Evolutionary conservation across 2,329 filamentous ascomycete genomes (phyloP).

Genomic region (Alternaria novae-zelandiae): DNA sequence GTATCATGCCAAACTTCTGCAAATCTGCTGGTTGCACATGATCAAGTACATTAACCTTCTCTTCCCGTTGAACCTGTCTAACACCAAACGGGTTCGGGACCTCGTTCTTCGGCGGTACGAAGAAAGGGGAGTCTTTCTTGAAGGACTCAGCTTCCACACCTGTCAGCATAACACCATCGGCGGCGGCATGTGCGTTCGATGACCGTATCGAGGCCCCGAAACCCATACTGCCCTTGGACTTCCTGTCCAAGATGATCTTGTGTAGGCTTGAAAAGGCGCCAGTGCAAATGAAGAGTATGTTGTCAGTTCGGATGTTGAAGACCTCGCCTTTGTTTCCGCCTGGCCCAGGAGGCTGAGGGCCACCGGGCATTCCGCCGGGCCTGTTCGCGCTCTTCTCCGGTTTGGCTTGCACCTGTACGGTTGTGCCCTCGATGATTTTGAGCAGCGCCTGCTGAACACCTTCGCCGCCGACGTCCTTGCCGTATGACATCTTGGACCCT

Average conservation of each 20-base stretch:
- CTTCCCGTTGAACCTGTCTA: conserved; percentile 25
- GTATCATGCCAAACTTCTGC: conserved; percentile 88
- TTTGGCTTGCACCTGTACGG: conserved; percentile 89
- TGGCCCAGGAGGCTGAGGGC: conserved; percentile 22
- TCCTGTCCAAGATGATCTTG: conserved; percentile 84
- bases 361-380: conserved; percentile 30
- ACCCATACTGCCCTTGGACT: conserved; percentile 85
- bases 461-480: conserved; percentile 93
- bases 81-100: conserved; percentile 30
- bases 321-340: conserved; percentile 60
- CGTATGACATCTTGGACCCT: conserved; percentile 82
- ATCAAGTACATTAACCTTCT: conserved; percentile 66
- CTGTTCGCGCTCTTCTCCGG: conserved; percentile 64
- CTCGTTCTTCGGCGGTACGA: conserved; percentile 46
- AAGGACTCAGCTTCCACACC: conserved; percentile 65
- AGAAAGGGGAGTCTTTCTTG: conserved; percentile 65
- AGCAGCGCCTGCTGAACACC: conserved; percentile 94
- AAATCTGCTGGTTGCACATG: conserved; percentile 77
- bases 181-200: conserved; percentile 55
- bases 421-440: conserved; percentile 96
- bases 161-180: conserved; percentile 64
- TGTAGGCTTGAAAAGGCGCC: conserved; percentile 94
- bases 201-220: conserved; percentile 84
- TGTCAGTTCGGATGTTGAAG: conserved; percentile 85
- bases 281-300: conserved; percentile 96